Conservation (phyloP, 305 asterid genomes). For the Andrographis paniculata region DNA sequence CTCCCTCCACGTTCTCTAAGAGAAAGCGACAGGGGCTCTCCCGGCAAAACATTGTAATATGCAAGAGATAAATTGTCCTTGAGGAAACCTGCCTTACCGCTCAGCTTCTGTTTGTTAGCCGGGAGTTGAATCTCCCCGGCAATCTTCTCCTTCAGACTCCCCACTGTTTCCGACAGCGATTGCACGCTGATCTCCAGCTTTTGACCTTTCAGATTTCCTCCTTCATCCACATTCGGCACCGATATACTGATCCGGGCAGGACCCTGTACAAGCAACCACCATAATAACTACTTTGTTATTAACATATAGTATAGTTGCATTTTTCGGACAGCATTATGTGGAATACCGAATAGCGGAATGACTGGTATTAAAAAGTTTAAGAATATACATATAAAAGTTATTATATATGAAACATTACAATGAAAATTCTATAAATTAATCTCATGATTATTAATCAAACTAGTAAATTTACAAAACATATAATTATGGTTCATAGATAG, state of each 20-base stretch:
- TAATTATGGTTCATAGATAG: too few species aligned
- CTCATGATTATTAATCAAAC: too few species aligned
- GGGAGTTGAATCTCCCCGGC: slow-evolving; percentile 95
- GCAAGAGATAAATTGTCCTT: slow-evolving; percentile 95
- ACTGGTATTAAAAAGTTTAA: too few species aligned
- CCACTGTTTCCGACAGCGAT: slow-evolving; percentile 73
- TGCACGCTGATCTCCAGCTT: slow-evolving; percentile 68
- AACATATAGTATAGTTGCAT: too few species aligned
- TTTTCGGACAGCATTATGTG: too few species aligned
- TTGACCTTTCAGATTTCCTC: slow-evolving; percentile 74
- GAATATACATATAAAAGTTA: too few species aligned
- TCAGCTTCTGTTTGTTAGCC: slow-evolving; percentile 89
- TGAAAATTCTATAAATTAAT: too few species aligned
- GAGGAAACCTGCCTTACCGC: slow-evolving; percentile 98
- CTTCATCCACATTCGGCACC: slow-evolving; percentile 77
- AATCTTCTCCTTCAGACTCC: slow-evolving; percentile 86
- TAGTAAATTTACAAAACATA: too few species aligned
- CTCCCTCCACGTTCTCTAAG: slow-evolving; percentile 99
- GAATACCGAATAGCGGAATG: too few species aligned
- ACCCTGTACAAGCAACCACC: slow-evolving; percentile 46
- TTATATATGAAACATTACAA: too few species aligned
- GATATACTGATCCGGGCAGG: slow-evolving; percentile 56
- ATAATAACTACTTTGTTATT: background rate
- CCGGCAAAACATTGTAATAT: slow-evolving; percentile 69
- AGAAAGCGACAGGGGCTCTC: slow-evolving; percentile 71